Base-by-base conservation (phyloP, 2,329 filamentous ascomycete species). In the Boeremia lycopersici region DNA sequence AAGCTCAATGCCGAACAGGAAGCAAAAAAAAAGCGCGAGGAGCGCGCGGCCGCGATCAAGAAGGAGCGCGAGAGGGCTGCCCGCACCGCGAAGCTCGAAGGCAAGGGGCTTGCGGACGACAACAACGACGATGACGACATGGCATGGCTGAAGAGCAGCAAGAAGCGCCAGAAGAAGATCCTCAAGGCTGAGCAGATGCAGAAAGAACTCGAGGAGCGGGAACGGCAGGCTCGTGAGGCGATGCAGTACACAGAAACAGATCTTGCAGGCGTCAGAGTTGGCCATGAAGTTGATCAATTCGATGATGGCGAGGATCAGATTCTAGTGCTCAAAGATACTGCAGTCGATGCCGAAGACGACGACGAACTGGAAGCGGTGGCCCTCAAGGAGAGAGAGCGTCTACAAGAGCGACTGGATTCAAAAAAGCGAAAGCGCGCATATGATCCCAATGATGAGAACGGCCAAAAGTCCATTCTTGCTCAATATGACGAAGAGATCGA, bases 401-500 rank as follows among this genome's bases (percentile, higher is more conserved):
- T 93, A 19, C 81, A 85, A 39, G 90, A 97, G 67, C 88, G 85
- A 63, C 78, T 97, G 11, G 87, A 95, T 36, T 77, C 93, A 35
- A 96, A 98, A 79, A 97, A 96, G 82, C 91, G 92, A 75, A 90
- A 89, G 70, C 88, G 89, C 0, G 87, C 87, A 1, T 99, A 99
- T 74, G 91, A 99, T 66, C 93, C 93, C 0, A 88, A 91, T 57
- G 88, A 81, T 40, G 81, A 89, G 39, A 83, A 86, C 26, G 88
- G 84, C 11, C 80, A 87, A 53, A 82, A 82, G 15, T 83, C 84
- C 6, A 86, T 99, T 23, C 78, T 99, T 36, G 86, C 90, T 12
- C 93, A 99, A 65, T 99, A 99, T 70, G 95, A 98, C 66, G 95
- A 98, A 61, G 93, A 96, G 69, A 96, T 97, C 48, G 85, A 89